Conservation (phyloP, 73 alveolate genomes). For the Paramecium tetraurelia region DNA sequence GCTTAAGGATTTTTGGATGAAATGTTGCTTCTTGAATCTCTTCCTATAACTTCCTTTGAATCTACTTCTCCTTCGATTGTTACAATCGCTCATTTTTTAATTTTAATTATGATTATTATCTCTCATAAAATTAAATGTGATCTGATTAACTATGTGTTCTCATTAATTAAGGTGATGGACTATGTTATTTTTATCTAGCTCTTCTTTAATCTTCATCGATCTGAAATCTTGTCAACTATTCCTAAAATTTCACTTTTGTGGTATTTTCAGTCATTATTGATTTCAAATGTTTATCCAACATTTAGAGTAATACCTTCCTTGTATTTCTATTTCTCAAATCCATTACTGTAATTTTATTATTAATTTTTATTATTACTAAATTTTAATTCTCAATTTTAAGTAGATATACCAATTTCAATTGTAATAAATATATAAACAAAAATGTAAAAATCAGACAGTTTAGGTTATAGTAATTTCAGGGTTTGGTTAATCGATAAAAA, state of each 20-base stretch:
- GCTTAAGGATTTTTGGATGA: not conserved
- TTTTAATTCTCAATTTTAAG: not conserved
- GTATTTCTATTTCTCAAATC: not conserved
- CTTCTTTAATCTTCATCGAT: not conserved
- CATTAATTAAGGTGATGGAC: not conserved
- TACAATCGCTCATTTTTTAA: not conserved
- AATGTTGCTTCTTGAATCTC: not conserved
- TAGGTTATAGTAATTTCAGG: not conserved
- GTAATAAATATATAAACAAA: not conserved
- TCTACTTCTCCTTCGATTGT: not conserved
- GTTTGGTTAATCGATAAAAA: not conserved
- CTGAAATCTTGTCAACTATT: not conserved
- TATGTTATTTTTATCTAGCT: not conserved
- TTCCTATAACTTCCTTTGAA: not conserved
- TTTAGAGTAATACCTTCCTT: not conserved
- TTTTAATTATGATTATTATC: not conserved
- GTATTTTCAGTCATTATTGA: not conserved
- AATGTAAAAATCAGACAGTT: not conserved
- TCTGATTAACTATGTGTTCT: slow-evolving; percentile 23
- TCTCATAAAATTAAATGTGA: slow-evolving; percentile 5
- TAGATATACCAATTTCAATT: not conserved
- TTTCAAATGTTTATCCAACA: not conserved
- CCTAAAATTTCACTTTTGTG: not conserved
- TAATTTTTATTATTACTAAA: not conserved
- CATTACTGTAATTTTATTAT: not conserved